Evolutionary conservation across 257 asterid species (phyloP).

Genomic region (Leonotis leonurus): DNA sequence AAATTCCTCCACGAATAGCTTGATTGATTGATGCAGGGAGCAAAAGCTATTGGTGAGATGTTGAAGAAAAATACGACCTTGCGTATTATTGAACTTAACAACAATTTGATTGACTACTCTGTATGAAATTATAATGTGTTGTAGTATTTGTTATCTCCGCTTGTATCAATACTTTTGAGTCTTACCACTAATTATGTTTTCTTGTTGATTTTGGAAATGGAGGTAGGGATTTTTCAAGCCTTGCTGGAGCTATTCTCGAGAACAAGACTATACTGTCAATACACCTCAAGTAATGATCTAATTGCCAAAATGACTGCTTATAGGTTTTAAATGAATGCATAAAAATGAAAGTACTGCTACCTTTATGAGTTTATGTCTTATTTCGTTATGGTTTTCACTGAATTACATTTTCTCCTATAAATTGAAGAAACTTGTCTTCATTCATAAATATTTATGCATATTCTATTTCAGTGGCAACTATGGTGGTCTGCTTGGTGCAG

Average conservation of each 20-base stretch:
- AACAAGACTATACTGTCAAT: slow-evolving; percentile 61
- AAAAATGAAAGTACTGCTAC: neutral
- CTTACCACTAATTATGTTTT: slow-evolving; percentile 35
- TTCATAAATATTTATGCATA: slow-evolving; percentile 7
- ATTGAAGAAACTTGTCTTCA: too few relatives aligned
- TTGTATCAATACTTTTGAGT: neutral
- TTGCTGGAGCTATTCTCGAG: slow-evolving; percentile 90
- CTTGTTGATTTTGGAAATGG: slow-evolving; percentile 57
- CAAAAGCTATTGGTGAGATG: slow-evolving; percentile 94
- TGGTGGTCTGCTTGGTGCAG: slow-evolving; percentile 94
- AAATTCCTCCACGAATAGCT: neutral
- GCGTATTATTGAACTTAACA: slow-evolving; percentile 82
- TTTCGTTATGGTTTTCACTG: neutral
- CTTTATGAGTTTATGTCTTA: neutral
- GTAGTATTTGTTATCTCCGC: slow-evolving; percentile 6
- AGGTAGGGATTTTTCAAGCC: slow-evolving; percentile 99
- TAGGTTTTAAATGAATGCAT: neutral
- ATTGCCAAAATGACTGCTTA: neutral
- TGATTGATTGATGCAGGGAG: slow-evolving; percentile 54
- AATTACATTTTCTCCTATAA: slow-evolving; percentile 2
- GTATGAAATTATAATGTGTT: slow-evolving; percentile 43
- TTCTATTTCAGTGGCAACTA: slow-evolving; percentile 73
- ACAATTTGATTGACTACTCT: slow-evolving; percentile 90
- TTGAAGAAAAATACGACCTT: slow-evolving; percentile 82
- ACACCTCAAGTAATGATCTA: slow-evolving; percentile 65